These are phyloP conservation scores for Nakaseomyces glabratus DNA, from an alignment of 1,139 yeast species.

Conservation along the genomic window DNA sequence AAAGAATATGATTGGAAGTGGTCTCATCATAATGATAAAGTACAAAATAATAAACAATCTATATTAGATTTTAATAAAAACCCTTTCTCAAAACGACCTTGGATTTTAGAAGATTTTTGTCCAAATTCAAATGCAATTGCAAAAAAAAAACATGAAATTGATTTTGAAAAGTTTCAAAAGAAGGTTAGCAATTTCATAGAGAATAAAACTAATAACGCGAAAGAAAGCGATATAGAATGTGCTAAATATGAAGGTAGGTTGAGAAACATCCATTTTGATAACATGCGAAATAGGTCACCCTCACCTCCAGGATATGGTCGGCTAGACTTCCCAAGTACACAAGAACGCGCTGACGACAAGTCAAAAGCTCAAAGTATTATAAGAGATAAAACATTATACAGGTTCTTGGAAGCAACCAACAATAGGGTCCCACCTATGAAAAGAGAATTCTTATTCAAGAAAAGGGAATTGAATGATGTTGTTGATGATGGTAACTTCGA, in stretches of 20 bases:
- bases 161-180: not conserved
- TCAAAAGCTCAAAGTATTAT: constrained; percentile 29
- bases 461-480: constrained; percentile 30
- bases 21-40: no score
- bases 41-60: constrained; percentile 3
- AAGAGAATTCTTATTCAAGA: constrained; percentile 28
- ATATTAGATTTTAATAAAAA: constrained; percentile 25
- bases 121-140: constrained; percentile 18
- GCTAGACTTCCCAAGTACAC: constrained; percentile 56
- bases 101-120: constrained; percentile 31
- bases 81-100: constrained; percentile 28
- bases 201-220: constrained; percentile 1
- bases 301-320: constrained; percentile 61
- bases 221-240: not conserved
- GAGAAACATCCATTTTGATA: constrained; percentile 20
- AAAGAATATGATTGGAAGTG: not conserved
- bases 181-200: not conserved
- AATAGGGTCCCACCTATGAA: constrained; percentile 25
- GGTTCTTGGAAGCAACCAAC: constrained; percentile 33
- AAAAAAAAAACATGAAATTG: constrained; percentile 8
- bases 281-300: constrained; percentile 38
- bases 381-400: constrained; percentile 32
- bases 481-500: constrained; percentile 39
- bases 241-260: no score
- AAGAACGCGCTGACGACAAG: constrained; percentile 36